phyloP scores from a whole-genome alignment of 2,329 filamentous ascomycete genomes.

The Pezicula rhizophila region DNA sequence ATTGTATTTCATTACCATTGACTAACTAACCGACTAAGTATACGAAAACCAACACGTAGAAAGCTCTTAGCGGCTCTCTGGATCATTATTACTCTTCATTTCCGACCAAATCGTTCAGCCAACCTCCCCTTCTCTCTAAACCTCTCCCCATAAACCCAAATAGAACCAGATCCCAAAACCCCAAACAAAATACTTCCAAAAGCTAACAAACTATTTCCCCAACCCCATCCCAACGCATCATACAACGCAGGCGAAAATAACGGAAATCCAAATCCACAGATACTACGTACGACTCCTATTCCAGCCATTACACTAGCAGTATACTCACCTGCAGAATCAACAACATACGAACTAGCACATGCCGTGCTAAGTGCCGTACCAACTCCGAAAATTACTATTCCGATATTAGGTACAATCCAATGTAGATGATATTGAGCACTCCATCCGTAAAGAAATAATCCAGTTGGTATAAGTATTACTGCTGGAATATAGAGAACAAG shows the following conservation, averaged over 20 bases:
- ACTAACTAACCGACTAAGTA: too few relatives aligned
- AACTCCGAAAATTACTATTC: slow-evolving; percentile 41
- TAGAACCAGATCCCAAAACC: slow-evolving; percentile 36
- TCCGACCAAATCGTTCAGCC: background rate
- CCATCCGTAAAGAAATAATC: slow-evolving; percentile 53
- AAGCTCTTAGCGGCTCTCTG: too few relatives aligned
- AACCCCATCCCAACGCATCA: slow-evolving; percentile 34
- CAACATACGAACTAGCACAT: slow-evolving; percentile 40
- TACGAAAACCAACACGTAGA: too few relatives aligned
- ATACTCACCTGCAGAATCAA: slow-evolving; percentile 39
- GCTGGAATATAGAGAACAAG: slow-evolving; percentile 51
- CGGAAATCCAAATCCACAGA: slow-evolving; percentile 19
- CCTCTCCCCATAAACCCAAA: slow-evolving; percentile 29
- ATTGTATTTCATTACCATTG: too few relatives aligned
- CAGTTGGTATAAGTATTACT: slow-evolving; percentile 46
- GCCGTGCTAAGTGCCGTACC: slow-evolving; percentile 29
- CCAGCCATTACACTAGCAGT: slow-evolving; percentile 35
- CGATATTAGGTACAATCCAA: slow-evolving; percentile 49
- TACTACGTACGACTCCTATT: slow-evolving; percentile 14
- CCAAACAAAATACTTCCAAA: slow-evolving; percentile 46
- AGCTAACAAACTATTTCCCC: slow-evolving; percentile 34
- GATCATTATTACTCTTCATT: too few relatives aligned
- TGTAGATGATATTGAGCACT: slow-evolving; percentile 40
- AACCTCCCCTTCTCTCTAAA: slow-evolving; percentile 28
- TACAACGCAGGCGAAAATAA: slow-evolving; percentile 12